Conservation (phyloP, 2,329 filamentous ascomycete genomes). For the Dryadomyces sulphureus region DNA sequence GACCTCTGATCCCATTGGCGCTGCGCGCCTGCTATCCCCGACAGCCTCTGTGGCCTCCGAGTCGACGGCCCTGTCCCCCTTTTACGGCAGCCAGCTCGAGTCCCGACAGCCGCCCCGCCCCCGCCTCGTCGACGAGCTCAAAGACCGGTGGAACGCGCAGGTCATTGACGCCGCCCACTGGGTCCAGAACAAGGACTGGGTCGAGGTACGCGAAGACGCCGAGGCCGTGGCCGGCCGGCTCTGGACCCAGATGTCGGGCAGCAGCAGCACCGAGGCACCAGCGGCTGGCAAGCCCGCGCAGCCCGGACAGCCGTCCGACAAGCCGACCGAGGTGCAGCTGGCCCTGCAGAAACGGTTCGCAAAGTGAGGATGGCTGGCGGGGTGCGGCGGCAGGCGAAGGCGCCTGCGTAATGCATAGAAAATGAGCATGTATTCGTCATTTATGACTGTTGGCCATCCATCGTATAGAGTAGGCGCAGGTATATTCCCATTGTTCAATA, state of each 20-base stretch:
- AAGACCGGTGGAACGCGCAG: constrained; percentile 68
- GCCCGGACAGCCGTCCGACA: constrained; percentile 13
- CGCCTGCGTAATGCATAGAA: not conserved
- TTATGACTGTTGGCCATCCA: too few relatives aligned
- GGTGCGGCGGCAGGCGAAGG: constrained; percentile 39
- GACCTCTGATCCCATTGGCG: constrained; percentile 23
- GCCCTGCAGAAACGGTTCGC: constrained; percentile 38
- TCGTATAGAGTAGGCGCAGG: not conserved
- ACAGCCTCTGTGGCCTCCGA: constrained; percentile 15
- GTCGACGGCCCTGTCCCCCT: constrained; percentile 3
- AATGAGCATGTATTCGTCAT: not conserved
- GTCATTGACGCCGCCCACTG: constrained; percentile 50
- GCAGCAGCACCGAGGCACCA: constrained; percentile 16
- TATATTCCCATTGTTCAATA: not conserved
- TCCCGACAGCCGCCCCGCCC: constrained; percentile 35
- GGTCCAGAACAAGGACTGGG: constrained; percentile 53
- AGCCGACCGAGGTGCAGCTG: constrained; percentile 27
- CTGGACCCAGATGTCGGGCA: constrained; percentile 25
- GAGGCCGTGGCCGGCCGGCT: constrained; percentile 33
- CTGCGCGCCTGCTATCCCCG: constrained; percentile 6
- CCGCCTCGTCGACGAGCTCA: constrained; percentile 49
- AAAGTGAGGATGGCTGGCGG: constrained; percentile 35
- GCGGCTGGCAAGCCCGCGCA: constrained; percentile 5
- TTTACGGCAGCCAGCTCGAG: constrained; percentile 6
- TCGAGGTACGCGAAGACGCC: constrained; percentile 41